Percentiles rank a stretch among this genome's conserved stretches.
Conservation (phyloP, 2,329 filamentous ascomycete genomes). For the Microascus cirrosus region DNA sequence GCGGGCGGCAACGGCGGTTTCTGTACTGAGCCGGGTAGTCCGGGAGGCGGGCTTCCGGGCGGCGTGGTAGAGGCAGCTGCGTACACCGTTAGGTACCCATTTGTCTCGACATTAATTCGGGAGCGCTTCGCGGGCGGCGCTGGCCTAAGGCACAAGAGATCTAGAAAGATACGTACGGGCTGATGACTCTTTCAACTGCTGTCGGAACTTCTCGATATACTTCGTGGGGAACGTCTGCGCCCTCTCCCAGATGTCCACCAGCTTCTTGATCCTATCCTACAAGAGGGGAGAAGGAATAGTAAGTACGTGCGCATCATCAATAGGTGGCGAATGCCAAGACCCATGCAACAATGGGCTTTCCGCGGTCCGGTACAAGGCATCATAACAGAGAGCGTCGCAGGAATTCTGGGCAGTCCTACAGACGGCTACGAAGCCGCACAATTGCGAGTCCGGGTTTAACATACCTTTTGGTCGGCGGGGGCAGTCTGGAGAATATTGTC, state of each 20-base stretch:
- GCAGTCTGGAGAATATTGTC: constrained; percentile 85
- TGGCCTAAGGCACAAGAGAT: background rate
- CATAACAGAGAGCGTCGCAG: background rate
- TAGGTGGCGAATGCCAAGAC: background rate
- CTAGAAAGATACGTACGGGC: constrained; percentile 35
- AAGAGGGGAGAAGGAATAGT: background rate
- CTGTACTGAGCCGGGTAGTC: constrained; percentile 16
- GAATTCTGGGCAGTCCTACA: background rate
- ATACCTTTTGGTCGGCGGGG: constrained; percentile 94
- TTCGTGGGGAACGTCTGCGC: constrained; percentile 76
- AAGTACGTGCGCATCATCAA: constrained; percentile 1
- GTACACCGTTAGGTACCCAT: background rate
- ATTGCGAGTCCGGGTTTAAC: constrained; percentile 22
- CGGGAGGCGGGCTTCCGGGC: constrained; percentile 46
- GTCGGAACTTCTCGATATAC: constrained; percentile 74
- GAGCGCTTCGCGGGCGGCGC: background rate
- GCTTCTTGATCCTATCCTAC: constrained; percentile 36
- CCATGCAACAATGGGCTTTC: background rate
- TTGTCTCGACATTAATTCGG: background rate
- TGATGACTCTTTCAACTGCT: constrained; percentile 53
- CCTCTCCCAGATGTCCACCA: constrained; percentile 97
- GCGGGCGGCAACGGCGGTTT: background rate
- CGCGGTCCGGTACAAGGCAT: background rate
- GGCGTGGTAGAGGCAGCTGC: constrained; percentile 62
- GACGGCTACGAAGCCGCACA: background rate